Evolutionary conservation across 2,329 filamentous ascomycete species (phyloP), one percentile per base, ranked within the genome.

Genomic region (Reticulascus tulasneorum): DNA sequence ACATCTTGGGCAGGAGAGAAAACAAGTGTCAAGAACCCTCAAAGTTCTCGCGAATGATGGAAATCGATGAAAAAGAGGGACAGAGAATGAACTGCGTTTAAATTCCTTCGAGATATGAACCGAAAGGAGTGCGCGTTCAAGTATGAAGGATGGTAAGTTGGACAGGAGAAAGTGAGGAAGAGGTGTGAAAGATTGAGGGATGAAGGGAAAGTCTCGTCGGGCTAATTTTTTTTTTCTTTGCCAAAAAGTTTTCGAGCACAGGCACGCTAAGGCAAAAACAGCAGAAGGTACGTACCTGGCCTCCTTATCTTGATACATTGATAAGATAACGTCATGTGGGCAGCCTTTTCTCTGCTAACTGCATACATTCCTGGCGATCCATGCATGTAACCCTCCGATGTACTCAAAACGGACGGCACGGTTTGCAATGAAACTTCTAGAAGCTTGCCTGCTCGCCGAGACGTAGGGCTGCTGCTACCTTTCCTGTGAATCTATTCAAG

Each of bases 1-100:
- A 73, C 69, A 73, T 72, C 38, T 49, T 64, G 36, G 39, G 30
- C 40, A 30, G 29, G 23, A 29, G 27, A 23, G 21, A 27, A 20
- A 30, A 29, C 35, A 34, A 13, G 36, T 22, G 40, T 23, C 22
- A 32, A 18, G 22, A 26, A 23, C 36, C 22, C 23, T 32, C 27
- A 9, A 15, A 24, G 24, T 36, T 20, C 33, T 21, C 27, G 16
- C 17, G n/a, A 23, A 18, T 23, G 33, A 30, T 25, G 27, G 31
- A 7, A 9, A 41, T 37, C 40, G 37, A 40, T 33, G 24, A 36
- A 32, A 42, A 37, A 28, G 20, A 23, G 21, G 35, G 24, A 19
- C 22, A 38, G 32, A 37, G 24, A 23, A 44, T 33, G 24, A 29
- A 32, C 10, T 21, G 27, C 6, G 4, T 9, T 19, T 11, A 11